Evolutionary conservation across 2,329 filamentous ascomycete species (phyloP), one percentile per base, ranked within the genome.

Genomic region (Epichloe elymi): DNA sequence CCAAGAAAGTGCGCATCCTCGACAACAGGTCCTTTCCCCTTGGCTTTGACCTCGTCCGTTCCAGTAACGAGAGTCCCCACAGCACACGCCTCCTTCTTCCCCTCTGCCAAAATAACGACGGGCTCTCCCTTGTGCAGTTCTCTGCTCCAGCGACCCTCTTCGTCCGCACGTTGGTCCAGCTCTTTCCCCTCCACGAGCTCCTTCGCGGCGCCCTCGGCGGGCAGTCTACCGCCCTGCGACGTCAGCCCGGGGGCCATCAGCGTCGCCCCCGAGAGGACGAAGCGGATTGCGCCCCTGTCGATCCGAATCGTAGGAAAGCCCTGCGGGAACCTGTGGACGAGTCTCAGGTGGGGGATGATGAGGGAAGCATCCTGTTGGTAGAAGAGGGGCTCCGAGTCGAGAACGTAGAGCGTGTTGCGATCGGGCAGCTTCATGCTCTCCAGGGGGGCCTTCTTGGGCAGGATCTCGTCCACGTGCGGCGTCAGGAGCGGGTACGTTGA

Each of bases 231-330:
- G 0, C 93, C 93, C 0, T 82, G 70, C 19, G 82, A 88, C 30
- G 93, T 98, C 59, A 98, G 69, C 0, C 93, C 93, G 0, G 93
- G 93, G 1, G 89, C 91, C 93, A 98, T 98, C 56, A 98, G 82
- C 14, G 91, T 88, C 1, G 93, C 93, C 6, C 93, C 93, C 1
- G 83, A 87, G 2, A 98, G 79, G 26, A 98, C 91, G 70, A 98
- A 98, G 54, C 93, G 87, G 63, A 98, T 97, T 5, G 93, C 93
- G 55, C 93, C 93, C 47, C 93, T 82, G 68, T 98, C 93, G 67
- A 97, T 95, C 53, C 90, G 85, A 52, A 98, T 76, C 49, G 80
- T 85, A 17, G 86, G 83, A 66, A 98, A 91, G 53, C 82, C 85
- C 58, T 81, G 73, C 10, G 93, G 93, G 72, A 91, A 97, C 59